phyloP scores from a whole-genome alignment of 805 yeast genomes.

The Yamadazyma takamatsuzukensis region DNA sequence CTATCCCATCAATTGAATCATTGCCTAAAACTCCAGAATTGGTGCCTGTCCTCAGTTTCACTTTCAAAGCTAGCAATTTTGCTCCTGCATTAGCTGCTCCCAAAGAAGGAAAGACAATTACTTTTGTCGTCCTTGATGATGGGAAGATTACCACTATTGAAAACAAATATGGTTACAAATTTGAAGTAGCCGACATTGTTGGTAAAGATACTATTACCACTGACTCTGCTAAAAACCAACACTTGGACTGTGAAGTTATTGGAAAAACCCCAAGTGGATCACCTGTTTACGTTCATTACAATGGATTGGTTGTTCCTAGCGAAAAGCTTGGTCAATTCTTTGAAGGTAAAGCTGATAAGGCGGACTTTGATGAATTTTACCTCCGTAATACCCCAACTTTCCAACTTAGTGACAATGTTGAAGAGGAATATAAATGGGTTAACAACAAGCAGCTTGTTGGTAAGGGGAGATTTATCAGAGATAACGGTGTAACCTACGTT shows the following conservation, averaged over 20 bases:
- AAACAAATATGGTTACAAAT: constrained; percentile 28
- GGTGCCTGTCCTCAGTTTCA: constrained; percentile 29
- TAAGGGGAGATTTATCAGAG: constrained; percentile 56
- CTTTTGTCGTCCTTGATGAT: constrained; percentile 19
- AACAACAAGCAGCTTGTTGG: constrained; percentile 48
- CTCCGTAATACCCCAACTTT: constrained; percentile 47
- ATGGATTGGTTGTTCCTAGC: constrained; percentile 45
- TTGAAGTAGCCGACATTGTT: constrained; percentile 20
- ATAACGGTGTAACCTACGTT: constrained; percentile 44
- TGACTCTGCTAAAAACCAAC: constrained; percentile 20
- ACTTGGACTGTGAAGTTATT: constrained; percentile 49
- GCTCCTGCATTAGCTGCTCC: constrained; percentile 17
- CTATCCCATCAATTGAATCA: constrained; percentile 19
- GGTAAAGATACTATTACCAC: constrained; percentile 51
- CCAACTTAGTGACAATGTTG: constrained; percentile 38
- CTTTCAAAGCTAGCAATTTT: constrained; percentile 22
- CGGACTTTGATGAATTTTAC: constrained; percentile 45
- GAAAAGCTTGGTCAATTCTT: constrained; percentile 31
- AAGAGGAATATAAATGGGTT: constrained; percentile 50
- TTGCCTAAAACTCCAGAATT: constrained; percentile 10
- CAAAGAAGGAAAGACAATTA: constrained; percentile 15
- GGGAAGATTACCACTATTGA: constrained; percentile 29
- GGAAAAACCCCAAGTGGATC: constrained; percentile 43
- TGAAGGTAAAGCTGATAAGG: constrained; percentile 21
- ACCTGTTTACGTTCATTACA: constrained; percentile 41